Base-by-base conservation (phyloP, 371 early-diverging fungal species). In the Batkoa obscura region DNA sequence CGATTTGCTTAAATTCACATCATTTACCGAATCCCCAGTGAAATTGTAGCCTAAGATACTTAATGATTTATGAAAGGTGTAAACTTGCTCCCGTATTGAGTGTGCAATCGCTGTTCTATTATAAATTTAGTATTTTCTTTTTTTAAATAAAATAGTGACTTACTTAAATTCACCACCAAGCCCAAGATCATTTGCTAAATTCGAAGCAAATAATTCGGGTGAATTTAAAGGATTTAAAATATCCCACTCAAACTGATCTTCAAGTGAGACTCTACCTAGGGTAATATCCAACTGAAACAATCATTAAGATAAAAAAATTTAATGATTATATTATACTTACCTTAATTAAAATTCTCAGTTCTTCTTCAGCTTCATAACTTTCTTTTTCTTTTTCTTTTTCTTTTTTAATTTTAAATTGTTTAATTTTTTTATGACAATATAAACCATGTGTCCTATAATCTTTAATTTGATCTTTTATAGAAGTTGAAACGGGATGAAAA, bases 161-260 rank as follows among this genome's bases (percentile, higher is more conserved):
- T 72, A 83, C 87, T 68, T 76, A 64, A 88, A 90, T 67, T 88
- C 90, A 30, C 81, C 73, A 5, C 74, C 72, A 3, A 90, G 59
- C 0, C 83, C 81, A 23, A 86, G 62, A 57, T 88, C 88, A 1
- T 64, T 65, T 0, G 74, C 72, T 34, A 85, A 58, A 5, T 66
- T 70, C 3, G 78, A 79, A 2, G 88, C 86, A 72, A 88, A 86
- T 30, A 59, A 53, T 60, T 88, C 91, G 2, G 88, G 86, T 35
- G 72, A 74, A 64, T 85, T 86, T 10, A 74, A 65, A 23, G 69
- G 69, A 62, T 80, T 81, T 30, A 69, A 71, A 31, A 92, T 72
- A 67, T 90, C 91, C 92, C 92, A 94, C 64, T 94, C 94, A 62
- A 94, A 83, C 59, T 88, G 86, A 68, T 94, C 94, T 6, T 81